Evolutionary conservation across 208 protist species (phyloP).

Genomic region (Leishmania martiniquensis): DNA sequence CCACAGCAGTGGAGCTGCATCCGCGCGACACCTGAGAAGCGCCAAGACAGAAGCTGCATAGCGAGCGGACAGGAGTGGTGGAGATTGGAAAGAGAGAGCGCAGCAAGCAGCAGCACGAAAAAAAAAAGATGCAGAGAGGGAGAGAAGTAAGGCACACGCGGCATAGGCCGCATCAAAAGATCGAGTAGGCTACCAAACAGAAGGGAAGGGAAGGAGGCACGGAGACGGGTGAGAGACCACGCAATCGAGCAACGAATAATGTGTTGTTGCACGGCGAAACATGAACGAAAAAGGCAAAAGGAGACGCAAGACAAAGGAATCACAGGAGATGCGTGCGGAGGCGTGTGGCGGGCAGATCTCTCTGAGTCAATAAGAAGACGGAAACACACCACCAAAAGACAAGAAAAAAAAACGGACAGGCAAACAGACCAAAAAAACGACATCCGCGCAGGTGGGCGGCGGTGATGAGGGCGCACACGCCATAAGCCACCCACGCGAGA

Average conservation of each 20-base stretch:
- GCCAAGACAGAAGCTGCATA: not conserved
- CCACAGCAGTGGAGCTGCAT: not conserved
- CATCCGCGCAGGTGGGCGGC: not conserved
- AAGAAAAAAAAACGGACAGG: not conserved
- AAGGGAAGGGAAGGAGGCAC: not conserved
- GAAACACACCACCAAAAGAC: not conserved
- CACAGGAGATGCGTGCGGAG: not conserved
- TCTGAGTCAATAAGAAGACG: not conserved
- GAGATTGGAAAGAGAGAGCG: not conserved
- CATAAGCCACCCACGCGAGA: not conserved
- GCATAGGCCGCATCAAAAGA: not conserved
- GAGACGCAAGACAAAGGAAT: not conserved
- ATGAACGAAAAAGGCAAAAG: not conserved
- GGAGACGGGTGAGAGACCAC: not conserved
- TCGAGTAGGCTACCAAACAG: not conserved
- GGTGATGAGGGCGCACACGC: too few relatives aligned
- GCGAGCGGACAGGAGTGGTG: not conserved
- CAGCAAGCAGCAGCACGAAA: not conserved
- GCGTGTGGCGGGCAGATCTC: not conserved
- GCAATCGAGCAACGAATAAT: not conserved
- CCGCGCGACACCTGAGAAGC: not conserved
- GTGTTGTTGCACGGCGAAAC: not conserved
- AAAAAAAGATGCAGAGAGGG: not conserved
- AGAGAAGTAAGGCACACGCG: not conserved
- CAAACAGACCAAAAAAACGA: not conserved